Base-by-base conservation (phyloP, 2,329 filamentous ascomycete species). In the Penicillium sp. region DNA sequence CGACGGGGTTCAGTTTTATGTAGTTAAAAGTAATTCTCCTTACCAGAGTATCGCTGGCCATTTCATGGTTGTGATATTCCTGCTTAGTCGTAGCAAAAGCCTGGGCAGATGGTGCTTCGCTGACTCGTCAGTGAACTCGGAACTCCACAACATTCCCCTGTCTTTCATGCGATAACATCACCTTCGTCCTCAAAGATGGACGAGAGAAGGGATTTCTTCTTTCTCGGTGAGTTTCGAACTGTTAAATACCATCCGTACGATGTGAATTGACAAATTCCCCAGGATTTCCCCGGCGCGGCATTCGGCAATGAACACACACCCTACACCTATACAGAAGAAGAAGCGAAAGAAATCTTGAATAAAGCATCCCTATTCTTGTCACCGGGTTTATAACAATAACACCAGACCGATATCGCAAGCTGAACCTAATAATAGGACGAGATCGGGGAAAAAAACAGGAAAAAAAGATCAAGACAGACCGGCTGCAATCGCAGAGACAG, bases 401-500 rank as follows among this genome's bases (percentile, higher is more conserved):
- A 46, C 19, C 43, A 47, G 48, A 45, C 21, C 17, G 33, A 46
- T 23, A 50, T 17, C 48, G 35, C 38, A 54, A 56, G 55, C 43
- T 19, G 9, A 42, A n/a, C 43, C 38, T 29, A 37, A 42, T 19
- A 35, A 50, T 50, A 52, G 27, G 45, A 46, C 50, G 13, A 50
- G 6, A 48, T 31, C 17, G 21, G 38, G 13, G 6, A 9, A 52
- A 50, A 42, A 42, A 27, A 45, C 6, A 25, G 12, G 19, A 19
- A 50, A 50, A 42, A 46, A 42, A 40, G 35, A 42, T 37, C 45
- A 50, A 58, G 37, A 60, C 43, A 57, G 50, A 56, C 59, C 56
- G 45, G 55, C 55, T 62, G 52, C 45, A 62, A 60, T 50, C 35
- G 58, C 57, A 57, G 38, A 52, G 56, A 47, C 59, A 58, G 46